Percentiles rank a stretch among this genome's conserved stretches.
Evolutionary conservation across 805 yeast species (phyloP).

Genomic region (Saccharomycopsis guyanensis): DNA sequence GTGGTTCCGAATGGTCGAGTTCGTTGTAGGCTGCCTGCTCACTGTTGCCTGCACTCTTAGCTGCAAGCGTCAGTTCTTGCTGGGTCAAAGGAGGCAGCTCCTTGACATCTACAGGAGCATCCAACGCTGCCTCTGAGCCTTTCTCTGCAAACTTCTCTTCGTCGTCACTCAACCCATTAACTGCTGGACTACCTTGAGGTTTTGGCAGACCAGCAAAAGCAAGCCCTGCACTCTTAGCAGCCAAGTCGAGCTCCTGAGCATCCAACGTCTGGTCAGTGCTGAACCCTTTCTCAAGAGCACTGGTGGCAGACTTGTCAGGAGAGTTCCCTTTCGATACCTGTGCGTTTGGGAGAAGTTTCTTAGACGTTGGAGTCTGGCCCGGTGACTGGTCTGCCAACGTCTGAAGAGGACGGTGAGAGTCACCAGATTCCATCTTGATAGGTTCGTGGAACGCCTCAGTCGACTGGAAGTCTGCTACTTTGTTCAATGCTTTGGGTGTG

Average conservation of each 20-base stretch:
- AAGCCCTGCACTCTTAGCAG: not conserved
- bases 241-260: constrained; percentile 1
- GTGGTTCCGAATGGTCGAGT: not conserved
- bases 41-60: not conserved
- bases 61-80: not conserved
- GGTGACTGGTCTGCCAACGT: not conserved
- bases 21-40: constrained; percentile 1
- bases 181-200: not conserved
- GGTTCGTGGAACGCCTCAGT: constrained; percentile 5
- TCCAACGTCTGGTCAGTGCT: not conserved
- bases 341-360: constrained; percentile 11
- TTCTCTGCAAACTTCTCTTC: constrained; percentile 1
- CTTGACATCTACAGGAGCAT: not conserved
- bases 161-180: not conserved
- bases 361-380: not conserved
- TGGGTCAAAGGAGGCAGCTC: not conserved
- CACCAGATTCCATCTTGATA: constrained; percentile 6
- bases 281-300: not conserved
- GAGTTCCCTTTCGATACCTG: constrained; percentile 4
- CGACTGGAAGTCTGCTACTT: not conserved
- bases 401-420: not conserved
- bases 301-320: not conserved
- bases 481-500: not conserved
- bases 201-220: too few species aligned
- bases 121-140: not conserved